Evolutionary conservation across 306 rosid genomes (phyloP).

Genomic region (Gastrolobium bilobum): DNA sequence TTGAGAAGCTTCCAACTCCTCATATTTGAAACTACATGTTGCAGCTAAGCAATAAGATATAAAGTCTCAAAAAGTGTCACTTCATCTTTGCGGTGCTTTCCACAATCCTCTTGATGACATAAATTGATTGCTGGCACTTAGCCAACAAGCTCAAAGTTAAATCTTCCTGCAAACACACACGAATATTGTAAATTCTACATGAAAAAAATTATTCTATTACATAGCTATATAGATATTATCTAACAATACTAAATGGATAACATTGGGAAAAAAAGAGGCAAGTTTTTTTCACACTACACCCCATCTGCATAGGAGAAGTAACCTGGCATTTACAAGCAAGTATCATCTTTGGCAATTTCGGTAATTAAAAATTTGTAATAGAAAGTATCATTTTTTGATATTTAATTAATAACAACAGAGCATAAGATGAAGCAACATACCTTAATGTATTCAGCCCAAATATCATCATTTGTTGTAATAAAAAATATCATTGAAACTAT

Average conservation of each 20-base stretch:
- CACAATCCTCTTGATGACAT: conserved; percentile 67
- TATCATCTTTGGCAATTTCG: not conserved
- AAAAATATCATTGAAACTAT: too few species aligned
- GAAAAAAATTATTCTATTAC: conserved; percentile 18
- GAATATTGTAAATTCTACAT: conserved; percentile 38
- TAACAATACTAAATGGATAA: not conserved
- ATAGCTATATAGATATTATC: not conserved
- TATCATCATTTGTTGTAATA: too few species aligned
- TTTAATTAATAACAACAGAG: too few species aligned
- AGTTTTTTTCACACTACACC: not conserved
- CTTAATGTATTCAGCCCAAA: too few species aligned
- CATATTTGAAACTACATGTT: conserved; percentile 70
- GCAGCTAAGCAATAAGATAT: conserved; percentile 81
- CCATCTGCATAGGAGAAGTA: not conserved
- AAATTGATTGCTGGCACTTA: conserved; percentile 76
- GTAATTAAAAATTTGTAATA: conserved; percentile 13
- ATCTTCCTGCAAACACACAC: conserved; percentile 69
- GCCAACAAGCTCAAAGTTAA: conserved; percentile 75
- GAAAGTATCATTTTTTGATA: not conserved
- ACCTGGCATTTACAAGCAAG: not conserved
- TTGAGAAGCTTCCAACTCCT: conserved; percentile 70
- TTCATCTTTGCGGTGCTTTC: conserved; percentile 82
- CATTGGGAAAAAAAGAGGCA: not conserved
- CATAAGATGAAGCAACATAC: too few species aligned
- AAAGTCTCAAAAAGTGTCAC: conserved; percentile 82